Evolutionary conservation across 1,284 basidiomycete genomes (phyloP), one percentile per base, ranked within the genome.

Genomic region (Papiliotrema laurentii): DNA sequence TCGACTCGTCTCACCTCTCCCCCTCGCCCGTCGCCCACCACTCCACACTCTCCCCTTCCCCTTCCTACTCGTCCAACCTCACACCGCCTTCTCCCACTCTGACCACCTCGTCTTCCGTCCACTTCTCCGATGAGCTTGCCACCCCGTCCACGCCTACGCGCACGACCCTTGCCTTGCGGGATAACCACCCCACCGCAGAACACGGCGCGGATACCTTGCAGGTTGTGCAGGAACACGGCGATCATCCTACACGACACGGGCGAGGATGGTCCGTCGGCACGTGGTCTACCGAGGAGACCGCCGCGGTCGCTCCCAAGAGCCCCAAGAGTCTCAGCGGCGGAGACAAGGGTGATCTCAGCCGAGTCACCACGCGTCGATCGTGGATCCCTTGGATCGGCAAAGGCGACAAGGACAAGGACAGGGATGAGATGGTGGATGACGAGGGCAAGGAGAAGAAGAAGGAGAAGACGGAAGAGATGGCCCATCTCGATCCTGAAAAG

Each of bases 121-220:
- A 66, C 35, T 66, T 68, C 36, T 55, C 55, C 9, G 64, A 67
- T n/a, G 63, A 69, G 33, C 39, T 54, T 11, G 53, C 47, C 19
- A 59, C 62, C 13, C 61, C 69, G 16, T 38, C 45, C 24, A 54
- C 61, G 2, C 55, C 62, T n/a, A 38, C 26, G 30, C 30, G 1
- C 54, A 28, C 5, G 34, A 50, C 4, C 54, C 80, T 2, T 76
- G 79, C 80, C 2, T 68, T 90, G 37, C 79, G 89, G 28, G 79
- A 84, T 42, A 89, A 89, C 66, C 76, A 81, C 42, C 87, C 86
- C 0, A 81, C 84, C 13, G 78, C 79, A 18, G 75, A 73, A 22
- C 76, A 73, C 33, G 85, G 83, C 10, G 59, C 77, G 24, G 75
- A 80, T 2, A 83, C 82, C 2, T 75, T 86, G 5, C 67, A 76